Base-by-base conservation (phyloP, 2,329 filamentous ascomycete genomes). In the Alternaria solani region DNA sequence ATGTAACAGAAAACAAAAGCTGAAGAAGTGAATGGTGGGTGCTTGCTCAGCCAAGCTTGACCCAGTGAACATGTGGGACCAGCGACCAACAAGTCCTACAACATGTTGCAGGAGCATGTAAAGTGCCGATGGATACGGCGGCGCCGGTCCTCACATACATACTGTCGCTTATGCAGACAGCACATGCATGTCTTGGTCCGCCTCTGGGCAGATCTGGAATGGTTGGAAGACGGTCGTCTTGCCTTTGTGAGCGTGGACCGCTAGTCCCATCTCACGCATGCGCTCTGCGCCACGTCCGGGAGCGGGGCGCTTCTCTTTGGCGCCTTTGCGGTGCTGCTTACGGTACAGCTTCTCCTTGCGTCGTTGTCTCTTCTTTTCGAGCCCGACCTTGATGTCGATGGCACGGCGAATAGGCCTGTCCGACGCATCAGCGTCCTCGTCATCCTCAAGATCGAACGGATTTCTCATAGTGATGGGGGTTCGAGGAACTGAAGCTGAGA, bases 321-420 rank as follows among this genome's bases (percentile, higher is more conserved):
- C 88, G 58, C 89, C 90, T 71, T 93, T 92, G 75, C 93, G 90
- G 81, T 92, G 96, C 75, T 94, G 91, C 78, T 96, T 95, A 72
- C 94, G 90, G 76, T 92, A 90, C 73, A 93, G 91, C 80, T 97
- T 97, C 80, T 98, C 94, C 81, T 91, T 93, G 69, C 95, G 91
- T 66, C 95, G 89, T 81, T 95, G 92, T 26, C 94, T 90, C 82
- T 97, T 98, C 80, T 92, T 90, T 82, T 99, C 95, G 1, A 99
- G 86, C 8, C 95, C 95, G 23, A 78, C 69, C 78, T 97, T 96
- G 79, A 97, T 99, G 79, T 98, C 95, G 68, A 99, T 96, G 36
- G 95, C 94, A n/a, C 93, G 93, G 64, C 95, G 91, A 9, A 92
- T 87, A 65, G 95, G 93, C 42, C 88, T 81, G 38, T 79, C 78